Conservation (phyloP, 2,329 filamentous ascomycete species). For the Sordariomycetes sp. region DNA sequence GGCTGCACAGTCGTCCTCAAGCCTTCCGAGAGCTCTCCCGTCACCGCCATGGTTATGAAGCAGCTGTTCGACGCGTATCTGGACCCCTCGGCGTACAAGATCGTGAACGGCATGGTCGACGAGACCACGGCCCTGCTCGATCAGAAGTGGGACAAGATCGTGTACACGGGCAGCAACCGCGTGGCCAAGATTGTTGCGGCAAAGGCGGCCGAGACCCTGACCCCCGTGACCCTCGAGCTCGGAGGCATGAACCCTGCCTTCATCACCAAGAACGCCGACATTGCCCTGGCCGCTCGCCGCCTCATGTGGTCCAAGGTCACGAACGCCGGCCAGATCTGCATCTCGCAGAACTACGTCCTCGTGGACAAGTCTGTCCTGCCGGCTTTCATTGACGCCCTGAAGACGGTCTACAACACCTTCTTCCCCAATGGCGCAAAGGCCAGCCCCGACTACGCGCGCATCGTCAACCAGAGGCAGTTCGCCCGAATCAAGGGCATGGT, state of each 20-base stretch:
- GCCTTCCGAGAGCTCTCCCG: constrained; percentile 73
- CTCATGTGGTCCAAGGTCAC: constrained; percentile 82
- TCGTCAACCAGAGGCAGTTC: constrained; percentile 75
- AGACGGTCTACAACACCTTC: constrained; percentile 61
- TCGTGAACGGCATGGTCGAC: constrained; percentile 70
- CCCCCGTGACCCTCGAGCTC: constrained; percentile 80
- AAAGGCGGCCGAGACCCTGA: constrained; percentile 81
- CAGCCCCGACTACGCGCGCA: constrained; percentile 69
- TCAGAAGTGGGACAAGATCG: constrained; percentile 95
- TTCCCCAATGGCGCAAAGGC: constrained; percentile 72
- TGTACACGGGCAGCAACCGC: constrained; percentile 74
- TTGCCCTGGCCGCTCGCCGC: constrained; percentile 69
- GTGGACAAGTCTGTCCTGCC: constrained; percentile 66
- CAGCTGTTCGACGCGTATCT: constrained; percentile 67
- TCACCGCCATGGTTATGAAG: constrained; percentile 67
- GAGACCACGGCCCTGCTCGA: constrained; percentile 76
- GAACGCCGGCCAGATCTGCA: constrained; percentile 84
- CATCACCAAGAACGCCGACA: constrained; percentile 72
- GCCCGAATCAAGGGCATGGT: constrained; percentile 81
- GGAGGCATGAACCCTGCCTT: constrained; percentile 90
- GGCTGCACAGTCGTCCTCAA: constrained; percentile 88
- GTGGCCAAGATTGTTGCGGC: constrained; percentile 83
- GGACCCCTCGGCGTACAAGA: constrained; percentile 64
- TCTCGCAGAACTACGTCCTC: constrained; percentile 86
- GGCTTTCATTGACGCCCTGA: constrained; percentile 64